Base-by-base conservation (phyloP, 1,139 yeast species). In the Yamadazyma jaroonii region DNA sequence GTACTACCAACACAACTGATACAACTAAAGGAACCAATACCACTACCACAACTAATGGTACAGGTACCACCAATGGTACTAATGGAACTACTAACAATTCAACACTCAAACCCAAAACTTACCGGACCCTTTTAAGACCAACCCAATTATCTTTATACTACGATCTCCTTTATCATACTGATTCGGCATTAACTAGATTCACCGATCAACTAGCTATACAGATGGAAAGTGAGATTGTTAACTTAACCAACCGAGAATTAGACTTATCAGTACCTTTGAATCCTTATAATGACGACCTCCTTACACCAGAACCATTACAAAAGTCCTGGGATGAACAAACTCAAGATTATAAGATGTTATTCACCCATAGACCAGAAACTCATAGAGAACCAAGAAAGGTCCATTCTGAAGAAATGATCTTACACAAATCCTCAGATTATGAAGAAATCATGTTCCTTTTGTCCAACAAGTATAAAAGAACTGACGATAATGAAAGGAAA, bases 101-200 rank as follows among this genome's bases (percentile, higher is more conserved):
- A 9, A 40, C 52, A 2, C 43, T 58, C 20, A 65, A 71, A 42
- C 92, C 94, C 9, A 78, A 81, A 48, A 79, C 86, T 5, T 88
- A 84, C 56, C 70, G 92, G 38, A 82, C 95, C 0, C 62, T 92
- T 20, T 64, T 90, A 41, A 72, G 82, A 40, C 96, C 97, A 1
- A 85, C 95, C 1, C 89, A 84, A 42, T 57, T 86, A 31, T 83
- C 95, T 0, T 65, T 84, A 36, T 90, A 87, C 67, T 90, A 87
- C 56, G 97, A 92, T 55, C 65, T 92, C 52, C 71, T 90, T 48
- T 81, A 84, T 43, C 87, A 87, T 40, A 85, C 96, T 0, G 97
- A 90, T 58, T 67, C 79, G 1, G 78, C 81, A 42, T 79, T 88
- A 31, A 76, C 86, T 6, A 66, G 85, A 44, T 85, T 88, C 56